Percentiles rank a stretch among this genome's conserved stretches.
phyloP scores from a whole-genome alignment of 2,329 filamentous ascomycete species.

The Sarocladiaceae sp. region DNA sequence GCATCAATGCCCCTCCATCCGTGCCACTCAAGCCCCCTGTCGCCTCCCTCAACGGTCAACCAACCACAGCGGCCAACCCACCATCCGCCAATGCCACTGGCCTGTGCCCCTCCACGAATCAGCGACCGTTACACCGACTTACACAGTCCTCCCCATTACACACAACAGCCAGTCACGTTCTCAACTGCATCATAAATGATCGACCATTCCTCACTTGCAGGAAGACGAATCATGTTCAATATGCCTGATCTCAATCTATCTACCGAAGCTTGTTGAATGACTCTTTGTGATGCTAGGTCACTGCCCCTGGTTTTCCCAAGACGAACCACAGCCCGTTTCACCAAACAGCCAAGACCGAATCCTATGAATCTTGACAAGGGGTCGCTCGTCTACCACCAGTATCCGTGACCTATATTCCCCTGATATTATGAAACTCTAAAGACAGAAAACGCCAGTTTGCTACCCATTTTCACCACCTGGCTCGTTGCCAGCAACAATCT shows the following conservation, averaged over 20 bases:
- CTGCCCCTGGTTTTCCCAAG: no score
- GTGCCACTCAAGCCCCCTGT: no score
- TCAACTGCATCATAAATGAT: no score
- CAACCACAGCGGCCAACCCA: background rate
- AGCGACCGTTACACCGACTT: background rate
- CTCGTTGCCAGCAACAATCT: no score
- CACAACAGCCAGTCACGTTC: no score
- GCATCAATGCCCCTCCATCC: background rate
- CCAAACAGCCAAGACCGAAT: background rate
- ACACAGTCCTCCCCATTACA: no score
- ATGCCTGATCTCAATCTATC: no score
- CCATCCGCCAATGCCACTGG: background rate
- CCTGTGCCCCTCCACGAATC: background rate
- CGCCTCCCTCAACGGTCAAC: background rate
- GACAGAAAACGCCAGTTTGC: background rate
- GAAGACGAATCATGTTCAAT: background rate
- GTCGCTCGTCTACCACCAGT: background rate
- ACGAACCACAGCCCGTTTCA: background rate
- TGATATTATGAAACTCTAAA: background rate
- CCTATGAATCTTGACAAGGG: background rate
- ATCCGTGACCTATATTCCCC: background rate
- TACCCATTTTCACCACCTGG: background rate
- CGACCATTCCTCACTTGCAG: no score
- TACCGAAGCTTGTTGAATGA: no score
- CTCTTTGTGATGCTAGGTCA: no score